Evolutionary conservation across 192 early-diverging fungal species (phyloP).

Genomic region (Allomyces macrogynus): DNA sequence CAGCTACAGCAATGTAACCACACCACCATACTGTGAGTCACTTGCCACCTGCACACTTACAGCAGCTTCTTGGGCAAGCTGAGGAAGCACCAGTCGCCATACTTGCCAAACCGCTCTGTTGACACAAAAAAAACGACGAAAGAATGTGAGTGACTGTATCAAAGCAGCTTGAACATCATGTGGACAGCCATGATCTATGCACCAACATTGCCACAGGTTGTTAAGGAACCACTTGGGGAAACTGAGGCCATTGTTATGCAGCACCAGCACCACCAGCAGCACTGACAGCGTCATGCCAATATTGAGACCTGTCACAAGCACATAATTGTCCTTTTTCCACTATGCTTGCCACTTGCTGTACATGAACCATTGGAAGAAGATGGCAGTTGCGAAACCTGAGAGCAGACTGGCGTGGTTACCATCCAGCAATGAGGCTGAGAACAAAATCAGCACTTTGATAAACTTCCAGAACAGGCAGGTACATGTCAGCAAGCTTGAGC

Average conservation of each 20-base stretch:
- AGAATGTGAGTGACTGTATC: no score
- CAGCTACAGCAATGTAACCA: no score
- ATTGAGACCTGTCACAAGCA: conserved; percentile 11
- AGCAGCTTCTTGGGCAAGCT: no score
- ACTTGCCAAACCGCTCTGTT: no score
- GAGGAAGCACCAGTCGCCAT: no score
- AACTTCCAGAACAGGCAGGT: conserved; percentile 5
- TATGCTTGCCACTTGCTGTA: conserved; percentile 3
- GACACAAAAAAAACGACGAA: no score
- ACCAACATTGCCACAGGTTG: neutral
- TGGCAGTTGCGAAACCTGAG: conserved; percentile 6
- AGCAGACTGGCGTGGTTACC: conserved; percentile 1
- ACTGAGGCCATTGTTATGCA: neutral
- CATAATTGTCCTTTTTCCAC: conserved; percentile 14
- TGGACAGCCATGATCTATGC: no score
- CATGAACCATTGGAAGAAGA: conserved; percentile 9
- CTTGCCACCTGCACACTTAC: no score
- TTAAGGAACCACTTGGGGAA: neutral
- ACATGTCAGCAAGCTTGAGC: neutral
- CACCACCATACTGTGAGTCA: no score
- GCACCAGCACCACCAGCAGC: conserved; percentile 4
- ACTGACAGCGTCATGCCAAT: conserved; percentile 7
- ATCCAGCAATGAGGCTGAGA: neutral
- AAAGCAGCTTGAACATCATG: no score
- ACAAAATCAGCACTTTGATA: conserved; percentile 6